Conservation (phyloP, 2,329 filamentous ascomycete genomes). For the Ascochyta fabae region DNA sequence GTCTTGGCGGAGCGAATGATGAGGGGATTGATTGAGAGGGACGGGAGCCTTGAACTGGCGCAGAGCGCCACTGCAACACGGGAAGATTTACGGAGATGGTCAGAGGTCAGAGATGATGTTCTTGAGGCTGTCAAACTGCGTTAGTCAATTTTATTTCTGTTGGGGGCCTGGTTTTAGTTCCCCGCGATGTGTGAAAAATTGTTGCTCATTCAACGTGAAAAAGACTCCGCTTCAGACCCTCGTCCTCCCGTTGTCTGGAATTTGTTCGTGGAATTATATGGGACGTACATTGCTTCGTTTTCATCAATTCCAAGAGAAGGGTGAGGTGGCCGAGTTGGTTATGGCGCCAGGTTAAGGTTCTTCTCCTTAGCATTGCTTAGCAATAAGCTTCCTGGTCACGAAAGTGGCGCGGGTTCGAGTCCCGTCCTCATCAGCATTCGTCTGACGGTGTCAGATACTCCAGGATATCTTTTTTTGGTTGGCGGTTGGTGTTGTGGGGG, state of each 20-base stretch:
- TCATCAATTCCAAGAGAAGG: constrained; percentile 20
- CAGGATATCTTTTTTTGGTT: constrained; percentile 30
- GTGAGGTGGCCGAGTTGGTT: constrained; percentile 36
- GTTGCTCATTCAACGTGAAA: no score
- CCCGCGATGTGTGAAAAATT: no score
- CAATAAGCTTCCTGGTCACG: constrained; percentile 44
- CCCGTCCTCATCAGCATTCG: constrained; percentile 50
- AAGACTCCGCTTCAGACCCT: no score
- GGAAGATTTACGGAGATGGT: constrained; percentile 1
- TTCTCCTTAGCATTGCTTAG: constrained; percentile 25
- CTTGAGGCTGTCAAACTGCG: neutral
- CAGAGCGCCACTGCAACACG: constrained; percentile 1
- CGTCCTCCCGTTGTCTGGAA: no score
- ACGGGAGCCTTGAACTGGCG: constrained; percentile 3
- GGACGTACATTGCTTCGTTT: no score
- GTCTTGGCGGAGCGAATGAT: neutral
- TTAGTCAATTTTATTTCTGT: no score
- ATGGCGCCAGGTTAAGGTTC: constrained; percentile 44
- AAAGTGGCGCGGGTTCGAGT: constrained; percentile 51
- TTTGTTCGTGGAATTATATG: no score
- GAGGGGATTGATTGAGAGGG: neutral
- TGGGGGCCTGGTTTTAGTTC: no score
- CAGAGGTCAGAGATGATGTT: neutral
- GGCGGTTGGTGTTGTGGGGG: constrained; percentile 8
- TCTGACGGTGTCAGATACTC: constrained; percentile 30